phyloP scores from a whole-genome alignment of 1,139 yeast species.

The Yamadazyma atmosphaerica region DNA sequence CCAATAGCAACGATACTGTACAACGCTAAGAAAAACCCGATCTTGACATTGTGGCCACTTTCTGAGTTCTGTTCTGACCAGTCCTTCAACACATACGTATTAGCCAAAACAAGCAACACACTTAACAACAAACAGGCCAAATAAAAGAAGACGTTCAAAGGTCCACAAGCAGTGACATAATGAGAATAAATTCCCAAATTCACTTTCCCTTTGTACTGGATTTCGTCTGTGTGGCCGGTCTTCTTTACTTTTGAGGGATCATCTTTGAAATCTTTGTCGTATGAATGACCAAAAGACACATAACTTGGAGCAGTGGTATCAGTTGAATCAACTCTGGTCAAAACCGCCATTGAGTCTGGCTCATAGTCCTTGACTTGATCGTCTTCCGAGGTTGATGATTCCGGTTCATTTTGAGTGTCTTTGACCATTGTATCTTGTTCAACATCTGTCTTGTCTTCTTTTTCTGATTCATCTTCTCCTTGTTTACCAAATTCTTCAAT shows the following conservation, averaged over 20 bases:
- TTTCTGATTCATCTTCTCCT: slow-evolving; percentile 12
- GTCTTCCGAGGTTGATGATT: background rate
- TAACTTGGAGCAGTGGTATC: slow-evolving; percentile 20
- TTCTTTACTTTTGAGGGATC: slow-evolving; percentile 17
- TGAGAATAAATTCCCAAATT: slow-evolving; percentile 32
- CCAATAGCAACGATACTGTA: slow-evolving; percentile 30
- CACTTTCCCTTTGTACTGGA: slow-evolving; percentile 32
- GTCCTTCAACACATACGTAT: slow-evolving; percentile 33
- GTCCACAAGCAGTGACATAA: slow-evolving; percentile 38
- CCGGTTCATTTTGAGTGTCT: slow-evolving; percentile 6
- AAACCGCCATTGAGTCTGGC: background rate
- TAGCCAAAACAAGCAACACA: slow-evolving; percentile 25
- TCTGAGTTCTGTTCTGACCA: slow-evolving; percentile 39
- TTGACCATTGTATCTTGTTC: slow-evolving; percentile 13
- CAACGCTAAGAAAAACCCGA: slow-evolving; percentile 24
- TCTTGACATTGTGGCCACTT: slow-evolving; percentile 24
- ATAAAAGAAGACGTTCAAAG: slow-evolving; percentile 26
- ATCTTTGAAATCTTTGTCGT: slow-evolving; percentile 20
- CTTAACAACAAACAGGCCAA: slow-evolving; percentile 21
- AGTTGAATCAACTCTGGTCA: slow-evolving; percentile 10
- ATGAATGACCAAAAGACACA: slow-evolving; percentile 23
- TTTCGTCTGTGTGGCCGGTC: slow-evolving; percentile 32
- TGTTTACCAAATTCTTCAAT: slow-evolving; percentile 27
- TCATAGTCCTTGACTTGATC: slow-evolving; percentile 7
- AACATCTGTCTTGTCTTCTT: slow-evolving; percentile 6